These are phyloP conservation scores for Citrus cavaleriei DNA, from an alignment of 345 rosid genomes.

Conservation along the genomic window DNA sequence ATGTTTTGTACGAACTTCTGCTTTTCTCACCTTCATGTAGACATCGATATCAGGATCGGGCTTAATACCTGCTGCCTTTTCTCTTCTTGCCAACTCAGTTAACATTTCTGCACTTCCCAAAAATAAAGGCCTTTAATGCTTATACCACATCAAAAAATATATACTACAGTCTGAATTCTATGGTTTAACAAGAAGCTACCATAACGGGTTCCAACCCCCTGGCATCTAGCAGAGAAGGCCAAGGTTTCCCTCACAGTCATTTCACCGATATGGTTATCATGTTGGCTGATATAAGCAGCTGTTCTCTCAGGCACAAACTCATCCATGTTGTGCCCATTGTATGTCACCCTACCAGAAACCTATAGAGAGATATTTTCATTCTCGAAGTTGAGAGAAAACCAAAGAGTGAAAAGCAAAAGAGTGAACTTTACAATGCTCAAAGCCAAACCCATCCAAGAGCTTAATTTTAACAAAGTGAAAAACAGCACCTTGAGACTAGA, in stretches of 20 bases:
- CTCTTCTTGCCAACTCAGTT: conserved; percentile 45
- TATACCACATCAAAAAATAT: neutral
- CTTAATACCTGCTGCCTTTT: conserved; percentile 63
- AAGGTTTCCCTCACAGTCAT: conserved; percentile 84
- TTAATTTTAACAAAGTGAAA: neutral
- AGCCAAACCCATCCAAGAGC: neutral
- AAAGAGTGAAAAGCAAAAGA: no score
- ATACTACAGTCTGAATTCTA: neutral
- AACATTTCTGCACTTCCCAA: neutral
- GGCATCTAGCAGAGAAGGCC: conserved; percentile 76
- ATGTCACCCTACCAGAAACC: conserved; percentile 42
- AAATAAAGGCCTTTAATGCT: neutral
- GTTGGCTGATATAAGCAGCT: conserved; percentile 55
- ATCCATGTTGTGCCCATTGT: conserved; percentile 49
- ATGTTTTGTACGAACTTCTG: neutral
- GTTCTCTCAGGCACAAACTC: conserved; percentile 44
- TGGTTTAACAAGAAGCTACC: neutral
- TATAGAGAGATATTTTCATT: neutral
- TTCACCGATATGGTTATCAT: conserved; percentile 67
- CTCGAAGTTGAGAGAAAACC: no score
- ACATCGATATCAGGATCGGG: conserved; percentile 79
- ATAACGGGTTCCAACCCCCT: conserved; percentile 54
- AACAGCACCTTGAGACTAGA: conserved; percentile 23
- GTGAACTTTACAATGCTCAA: neutral
- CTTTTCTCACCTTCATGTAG: conserved; percentile 53